Percentiles rank a stretch among this genome's conserved stretches.
phyloP scores from a whole-genome alignment of 2,329 filamentous ascomycete genomes.

The Colletotrichum noveboracense region DNA sequence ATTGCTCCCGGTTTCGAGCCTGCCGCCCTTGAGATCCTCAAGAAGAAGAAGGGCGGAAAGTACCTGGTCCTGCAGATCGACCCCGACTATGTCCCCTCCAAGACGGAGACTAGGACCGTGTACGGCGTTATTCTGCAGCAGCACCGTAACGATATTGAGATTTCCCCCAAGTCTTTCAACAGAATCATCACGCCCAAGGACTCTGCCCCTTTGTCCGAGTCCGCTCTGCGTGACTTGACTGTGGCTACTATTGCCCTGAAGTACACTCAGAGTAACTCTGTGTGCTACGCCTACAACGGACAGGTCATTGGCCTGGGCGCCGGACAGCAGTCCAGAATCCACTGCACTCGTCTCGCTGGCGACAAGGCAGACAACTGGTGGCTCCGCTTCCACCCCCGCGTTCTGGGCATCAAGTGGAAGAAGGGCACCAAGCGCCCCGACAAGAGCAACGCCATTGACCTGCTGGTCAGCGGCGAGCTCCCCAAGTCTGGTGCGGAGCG shows the following conservation, averaged over 20 bases:
- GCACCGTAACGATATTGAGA: slow-evolving; percentile 89
- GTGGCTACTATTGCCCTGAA: slow-evolving; percentile 97
- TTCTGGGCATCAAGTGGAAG: slow-evolving; percentile 92
- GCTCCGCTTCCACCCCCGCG: slow-evolving; percentile 95
- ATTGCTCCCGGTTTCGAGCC: slow-evolving; percentile 87
- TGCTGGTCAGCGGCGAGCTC: slow-evolving; percentile 89
- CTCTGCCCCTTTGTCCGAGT: slow-evolving; percentile 72
- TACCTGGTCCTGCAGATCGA: slow-evolving; percentile 98
- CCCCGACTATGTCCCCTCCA: slow-evolving; percentile 78
- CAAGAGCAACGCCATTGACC: slow-evolving; percentile 97
- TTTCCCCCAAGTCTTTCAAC: slow-evolving; percentile 84
- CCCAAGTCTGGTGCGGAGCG: slow-evolving; percentile 84
- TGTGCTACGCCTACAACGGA: slow-evolving; percentile 94
- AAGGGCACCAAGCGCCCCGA: slow-evolving; percentile 95
- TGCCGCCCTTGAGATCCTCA: slow-evolving; percentile 87
- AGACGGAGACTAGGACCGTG: slow-evolving; percentile 84
- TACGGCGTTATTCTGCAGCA: slow-evolving; percentile 90
- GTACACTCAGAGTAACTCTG: slow-evolving; percentile 98
- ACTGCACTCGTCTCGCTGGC: slow-evolving; percentile 95
- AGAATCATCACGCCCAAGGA: slow-evolving; percentile 88
- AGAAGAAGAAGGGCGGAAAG: slow-evolving; percentile 98
- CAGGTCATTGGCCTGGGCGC: slow-evolving; percentile 94
- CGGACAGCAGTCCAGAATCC: slow-evolving; percentile 96
- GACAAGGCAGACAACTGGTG: slow-evolving; percentile 99
- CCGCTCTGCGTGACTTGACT: slow-evolving; percentile 86